phyloP scores from a whole-genome alignment of 2,329 filamentous ascomycete species.

The Paecilomyces formosus region DNA sequence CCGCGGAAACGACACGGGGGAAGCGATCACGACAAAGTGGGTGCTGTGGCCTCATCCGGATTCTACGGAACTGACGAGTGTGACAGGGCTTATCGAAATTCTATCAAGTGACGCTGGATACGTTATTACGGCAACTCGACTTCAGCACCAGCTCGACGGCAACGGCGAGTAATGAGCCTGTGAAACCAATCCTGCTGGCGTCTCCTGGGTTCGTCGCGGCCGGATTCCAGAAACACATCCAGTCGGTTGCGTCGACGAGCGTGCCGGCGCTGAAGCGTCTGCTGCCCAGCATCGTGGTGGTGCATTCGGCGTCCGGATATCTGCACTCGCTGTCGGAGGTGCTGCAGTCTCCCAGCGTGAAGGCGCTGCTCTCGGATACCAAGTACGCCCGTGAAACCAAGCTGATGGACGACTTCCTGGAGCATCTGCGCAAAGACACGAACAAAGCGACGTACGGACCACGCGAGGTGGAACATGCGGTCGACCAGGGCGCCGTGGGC shows the following conservation, averaged over 20 bases:
- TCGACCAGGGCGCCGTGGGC: constrained; percentile 81
- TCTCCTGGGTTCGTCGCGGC: constrained; percentile 81
- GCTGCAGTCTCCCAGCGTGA: constrained; percentile 71
- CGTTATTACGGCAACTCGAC: constrained; percentile 70
- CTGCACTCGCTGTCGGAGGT: constrained; percentile 83
- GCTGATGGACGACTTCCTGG: constrained; percentile 77
- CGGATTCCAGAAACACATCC: constrained; percentile 70
- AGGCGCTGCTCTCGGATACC: constrained; percentile 70
- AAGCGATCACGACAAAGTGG: constrained; percentile 42
- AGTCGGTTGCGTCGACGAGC: constrained; percentile 52
- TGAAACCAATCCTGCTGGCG: constrained; percentile 67
- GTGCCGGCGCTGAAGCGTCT: constrained; percentile 59
- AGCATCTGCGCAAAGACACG: constrained; percentile 73
- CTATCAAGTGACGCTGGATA: constrained; percentile 68
- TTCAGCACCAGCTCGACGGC: constrained; percentile 45
- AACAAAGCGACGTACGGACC: constrained; percentile 87
- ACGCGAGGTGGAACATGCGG: constrained; percentile 70
- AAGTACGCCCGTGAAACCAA: constrained; percentile 79
- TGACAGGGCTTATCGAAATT: constrained; percentile 63
- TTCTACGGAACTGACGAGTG: not conserved
- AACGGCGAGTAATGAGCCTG: constrained; percentile 25
- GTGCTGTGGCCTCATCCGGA: constrained; percentile 1
- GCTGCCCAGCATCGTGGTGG: constrained; percentile 55
- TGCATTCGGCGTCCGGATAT: constrained; percentile 79
- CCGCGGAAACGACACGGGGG: constrained; percentile 41